phyloP scores from a whole-genome alignment of 176 grass and related monocot species.

The Pontederia crassipes region DNA sequence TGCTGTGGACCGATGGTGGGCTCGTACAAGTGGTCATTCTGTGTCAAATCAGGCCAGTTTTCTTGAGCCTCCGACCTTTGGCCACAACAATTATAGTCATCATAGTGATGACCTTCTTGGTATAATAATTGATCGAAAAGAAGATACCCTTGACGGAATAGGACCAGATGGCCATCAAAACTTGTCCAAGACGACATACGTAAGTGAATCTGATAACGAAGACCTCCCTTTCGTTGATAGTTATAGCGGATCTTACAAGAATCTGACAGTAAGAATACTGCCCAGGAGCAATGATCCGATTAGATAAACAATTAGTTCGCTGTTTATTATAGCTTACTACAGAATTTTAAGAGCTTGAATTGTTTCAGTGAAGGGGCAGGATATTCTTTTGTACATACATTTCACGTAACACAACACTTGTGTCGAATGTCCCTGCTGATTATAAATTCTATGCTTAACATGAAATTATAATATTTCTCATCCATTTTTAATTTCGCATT shows the following conservation, averaged over 20 bases:
- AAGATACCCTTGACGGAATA: conserved; percentile 5
- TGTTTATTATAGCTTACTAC: no score
- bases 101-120: conserved; percentile 27
- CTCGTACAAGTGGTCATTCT: conserved; percentile 4
- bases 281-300: conserved; percentile 94
- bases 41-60: conserved; percentile 42
- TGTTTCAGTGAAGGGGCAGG: no score
- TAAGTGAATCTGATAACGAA: conserved; percentile 48
- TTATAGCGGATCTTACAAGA: conserved; percentile 8
- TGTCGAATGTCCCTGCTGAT: no score
- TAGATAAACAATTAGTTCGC: conserved; percentile 7
- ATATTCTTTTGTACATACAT: no score
- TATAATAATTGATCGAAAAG: conserved; percentile 27
- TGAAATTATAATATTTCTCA: no score
- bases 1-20: conserved; percentile 40
- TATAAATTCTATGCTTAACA: no score
- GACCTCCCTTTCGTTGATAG: conserved; percentile 69
- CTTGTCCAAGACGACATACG: conserved; percentile 56
- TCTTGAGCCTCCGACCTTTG: conserved; percentile 45
- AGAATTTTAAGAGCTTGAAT: no score
- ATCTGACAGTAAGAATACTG: conserved; percentile 80
- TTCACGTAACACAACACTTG: no score
- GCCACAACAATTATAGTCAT: conserved; percentile 20
- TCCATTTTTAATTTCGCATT: no score
- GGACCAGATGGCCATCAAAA: conserved; percentile 11